Conservation (phyloP, 305 asterid genomes). For the Caryopteris hybrid region DNA sequence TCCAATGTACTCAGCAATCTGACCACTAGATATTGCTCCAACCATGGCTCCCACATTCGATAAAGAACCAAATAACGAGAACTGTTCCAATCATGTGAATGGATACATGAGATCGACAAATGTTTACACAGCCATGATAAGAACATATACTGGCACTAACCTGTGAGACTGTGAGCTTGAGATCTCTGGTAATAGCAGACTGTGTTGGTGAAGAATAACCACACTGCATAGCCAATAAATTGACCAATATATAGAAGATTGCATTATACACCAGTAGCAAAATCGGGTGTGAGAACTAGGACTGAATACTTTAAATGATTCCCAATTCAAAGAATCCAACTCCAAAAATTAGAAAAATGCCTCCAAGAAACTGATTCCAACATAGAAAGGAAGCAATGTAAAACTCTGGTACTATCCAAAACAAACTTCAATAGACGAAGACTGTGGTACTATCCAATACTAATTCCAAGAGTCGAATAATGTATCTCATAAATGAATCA, state of each 20-base stretch:
- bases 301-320: neutral
- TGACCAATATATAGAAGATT: neutral
- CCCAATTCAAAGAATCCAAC: neutral
- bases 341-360: neutral
- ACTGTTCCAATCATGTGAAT: slow-evolving; percentile 42
- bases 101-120: slow-evolving; percentile 3
- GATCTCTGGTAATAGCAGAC: slow-evolving; percentile 60
- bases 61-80: slow-evolving; percentile 83
- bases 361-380: too few relatives aligned
- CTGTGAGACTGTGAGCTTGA: slow-evolving; percentile 78
- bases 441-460: too few relatives aligned
- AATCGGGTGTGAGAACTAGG: neutral
- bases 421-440: too few relatives aligned
- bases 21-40: slow-evolving; percentile 96
- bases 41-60: slow-evolving; percentile 96
- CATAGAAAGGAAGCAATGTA: too few relatives aligned
- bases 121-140: neutral
- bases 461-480: too few relatives aligned
- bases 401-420: too few relatives aligned
- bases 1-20: slow-evolving; percentile 90
- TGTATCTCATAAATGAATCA: neutral
- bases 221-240: slow-evolving; percentile 43
- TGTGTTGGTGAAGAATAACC: slow-evolving; percentile 96
- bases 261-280: neutral
- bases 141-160: slow-evolving; percentile 30